phyloP scores from a whole-genome alignment of 441 rosid species.

The Arabidopsis lyrata region DNA sequence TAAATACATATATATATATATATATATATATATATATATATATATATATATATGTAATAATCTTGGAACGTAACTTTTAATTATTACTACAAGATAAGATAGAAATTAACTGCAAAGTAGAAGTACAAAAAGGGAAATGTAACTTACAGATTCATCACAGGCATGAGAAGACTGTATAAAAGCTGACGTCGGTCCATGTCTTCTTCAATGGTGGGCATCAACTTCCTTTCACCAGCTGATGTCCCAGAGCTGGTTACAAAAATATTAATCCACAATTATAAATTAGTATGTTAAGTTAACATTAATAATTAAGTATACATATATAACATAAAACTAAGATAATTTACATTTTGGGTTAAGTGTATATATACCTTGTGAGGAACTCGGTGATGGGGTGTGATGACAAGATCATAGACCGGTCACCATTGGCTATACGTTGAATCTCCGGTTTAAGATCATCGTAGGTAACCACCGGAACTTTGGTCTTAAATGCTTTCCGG shows the following conservation, averaged over 20 bases:
- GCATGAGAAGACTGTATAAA: slow-evolving; percentile 68
- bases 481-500: slow-evolving; percentile 55
- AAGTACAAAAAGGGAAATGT: no score
- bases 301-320: background rate
- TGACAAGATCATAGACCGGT: slow-evolving; percentile 63
- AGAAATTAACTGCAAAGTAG: background rate
- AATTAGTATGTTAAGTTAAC: background rate
- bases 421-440: slow-evolving; percentile 72
- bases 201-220: slow-evolving; percentile 74
- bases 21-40: no score
- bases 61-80: background rate
- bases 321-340: background rate
- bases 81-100: background rate
- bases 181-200: slow-evolving; percentile 65
- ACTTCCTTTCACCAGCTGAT: slow-evolving; percentile 75
- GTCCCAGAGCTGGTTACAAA: slow-evolving; percentile 61
- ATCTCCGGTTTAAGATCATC: slow-evolving; percentile 69
- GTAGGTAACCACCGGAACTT: slow-evolving; percentile 59
- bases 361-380: slow-evolving; percentile 57
- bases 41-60: background rate
- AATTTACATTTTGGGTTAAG: background rate
- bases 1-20: no score
- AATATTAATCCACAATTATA: background rate
- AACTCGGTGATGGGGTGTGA: slow-evolving; percentile 64
- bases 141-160: slow-evolving; percentile 76